Evolutionary conservation across 2,329 filamentous ascomycete genomes (phyloP).

Genomic region (Sporothrix globosa): DNA sequence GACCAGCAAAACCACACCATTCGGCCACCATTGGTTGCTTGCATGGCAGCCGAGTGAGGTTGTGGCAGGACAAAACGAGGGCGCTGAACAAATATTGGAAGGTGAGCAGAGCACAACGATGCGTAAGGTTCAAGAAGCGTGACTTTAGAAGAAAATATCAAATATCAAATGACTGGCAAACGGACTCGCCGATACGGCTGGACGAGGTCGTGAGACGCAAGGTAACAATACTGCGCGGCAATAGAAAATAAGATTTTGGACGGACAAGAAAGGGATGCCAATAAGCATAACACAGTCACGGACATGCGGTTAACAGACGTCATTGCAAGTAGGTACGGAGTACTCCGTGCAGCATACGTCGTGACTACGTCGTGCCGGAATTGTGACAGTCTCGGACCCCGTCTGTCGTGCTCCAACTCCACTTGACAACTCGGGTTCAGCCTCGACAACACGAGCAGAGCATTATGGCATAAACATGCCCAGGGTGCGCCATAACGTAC

Average conservation of each 20-base stretch:
- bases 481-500: too few species aligned
- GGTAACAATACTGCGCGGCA: conserved; percentile 16
- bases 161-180: not conserved
- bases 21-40: not conserved
- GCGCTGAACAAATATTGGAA: not conserved
- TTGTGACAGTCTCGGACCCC: too few species aligned
- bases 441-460: not conserved
- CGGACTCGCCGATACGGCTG: conserved; percentile 13
- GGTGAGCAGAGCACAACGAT: not conserved
- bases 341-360: too few species aligned
- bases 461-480: conserved; percentile 14
- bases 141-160: not conserved
- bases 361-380: too few species aligned
- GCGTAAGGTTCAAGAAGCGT: not conserved
- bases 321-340: not conserved
- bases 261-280: not conserved
- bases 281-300: not conserved
- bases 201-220: not conserved
- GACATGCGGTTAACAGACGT: not conserved
- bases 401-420: not conserved
- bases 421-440: not conserved
- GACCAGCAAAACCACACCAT: too few species aligned
- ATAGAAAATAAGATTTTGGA: not conserved
- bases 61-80: conserved; percentile 18
- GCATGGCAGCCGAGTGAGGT: conserved; percentile 21